These are phyloP conservation scores for Cryptococcus sp. DNA, from an alignment of 1,284 basidiomycete genomes.

Conservation along the genomic window DNA sequence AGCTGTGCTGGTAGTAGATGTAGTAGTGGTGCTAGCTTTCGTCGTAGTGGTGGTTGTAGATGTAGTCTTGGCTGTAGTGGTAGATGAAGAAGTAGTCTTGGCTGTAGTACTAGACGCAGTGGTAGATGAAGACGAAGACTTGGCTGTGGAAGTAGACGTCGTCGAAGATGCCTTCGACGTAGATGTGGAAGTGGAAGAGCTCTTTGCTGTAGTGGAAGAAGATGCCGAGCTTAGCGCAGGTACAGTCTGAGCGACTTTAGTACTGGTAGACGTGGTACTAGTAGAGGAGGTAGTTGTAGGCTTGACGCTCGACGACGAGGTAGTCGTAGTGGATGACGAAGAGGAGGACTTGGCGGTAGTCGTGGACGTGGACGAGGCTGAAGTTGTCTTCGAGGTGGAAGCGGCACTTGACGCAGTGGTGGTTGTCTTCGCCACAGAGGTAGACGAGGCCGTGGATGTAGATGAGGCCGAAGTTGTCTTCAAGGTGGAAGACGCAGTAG, in stretches of 20 bases:
- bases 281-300: background rate
- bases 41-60: background rate
- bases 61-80: background rate
- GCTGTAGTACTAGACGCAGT: background rate
- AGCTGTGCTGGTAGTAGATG: background rate
- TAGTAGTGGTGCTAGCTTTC: conserved; percentile 14
- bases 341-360: background rate
- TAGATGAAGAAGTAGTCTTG: background rate
- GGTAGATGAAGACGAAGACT: background rate
- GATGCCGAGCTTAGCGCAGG: conserved; percentile 19
- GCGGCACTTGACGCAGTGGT: conserved; percentile 16
- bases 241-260: background rate
- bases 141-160: background rate
- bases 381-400: no score
- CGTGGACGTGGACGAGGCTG: background rate
- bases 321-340: background rate
- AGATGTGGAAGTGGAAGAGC: background rate
- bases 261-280: background rate
- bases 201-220: background rate
- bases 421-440: background rate
- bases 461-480: background rate
- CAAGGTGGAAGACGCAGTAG: background rate
- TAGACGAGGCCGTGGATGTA: background rate
- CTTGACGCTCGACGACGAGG: background rate
- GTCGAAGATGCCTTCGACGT: background rate